A percentile compares a stretch with the other conserved stretches of the same genome.
Evolutionary conservation across 306 rosid species (phyloP).

Genomic region (Bauhinia variegata): DNA sequence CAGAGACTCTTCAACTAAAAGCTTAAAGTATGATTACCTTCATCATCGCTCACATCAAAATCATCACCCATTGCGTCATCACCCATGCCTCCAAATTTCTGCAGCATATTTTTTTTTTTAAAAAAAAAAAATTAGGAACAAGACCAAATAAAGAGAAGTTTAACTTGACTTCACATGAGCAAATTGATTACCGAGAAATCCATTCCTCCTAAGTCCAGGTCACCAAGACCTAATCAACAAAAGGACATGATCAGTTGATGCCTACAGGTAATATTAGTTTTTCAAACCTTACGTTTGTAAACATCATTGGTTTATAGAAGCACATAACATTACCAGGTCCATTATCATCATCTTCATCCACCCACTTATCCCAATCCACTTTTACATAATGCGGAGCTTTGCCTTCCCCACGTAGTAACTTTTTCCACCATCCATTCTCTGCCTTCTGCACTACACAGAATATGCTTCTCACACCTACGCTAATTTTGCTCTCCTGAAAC

Average conservation of each 20-base stretch:
- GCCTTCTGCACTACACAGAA: slow-evolving; percentile 83
- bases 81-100: slow-evolving; percentile 83
- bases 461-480: slow-evolving; percentile 74
- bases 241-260: not conserved
- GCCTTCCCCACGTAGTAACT: slow-evolving; percentile 70
- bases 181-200: slow-evolving; percentile 83
- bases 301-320: not conserved
- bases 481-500: slow-evolving; percentile 87
- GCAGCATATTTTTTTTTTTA: too few relatives aligned
- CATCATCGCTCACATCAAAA: slow-evolving; percentile 72
- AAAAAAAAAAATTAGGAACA: slow-evolving; percentile 17
- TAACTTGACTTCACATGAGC: not conserved
- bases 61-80: slow-evolving; percentile 65
- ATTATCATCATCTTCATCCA: slow-evolving; percentile 86
- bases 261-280: not conserved
- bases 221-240: slow-evolving; percentile 51
- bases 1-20: slow-evolving; percentile 21
- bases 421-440: slow-evolving; percentile 87
- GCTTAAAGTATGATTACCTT: slow-evolving; percentile 44
- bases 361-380: slow-evolving; percentile 99
- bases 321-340: slow-evolving; percentile 58
- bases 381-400: slow-evolving; percentile 84
- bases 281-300: not conserved
- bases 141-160: not conserved
- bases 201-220: slow-evolving; percentile 86